Base-by-base conservation (phyloP, 2,329 filamentous ascomycete species). In the Hortaea werneckii region DNA sequence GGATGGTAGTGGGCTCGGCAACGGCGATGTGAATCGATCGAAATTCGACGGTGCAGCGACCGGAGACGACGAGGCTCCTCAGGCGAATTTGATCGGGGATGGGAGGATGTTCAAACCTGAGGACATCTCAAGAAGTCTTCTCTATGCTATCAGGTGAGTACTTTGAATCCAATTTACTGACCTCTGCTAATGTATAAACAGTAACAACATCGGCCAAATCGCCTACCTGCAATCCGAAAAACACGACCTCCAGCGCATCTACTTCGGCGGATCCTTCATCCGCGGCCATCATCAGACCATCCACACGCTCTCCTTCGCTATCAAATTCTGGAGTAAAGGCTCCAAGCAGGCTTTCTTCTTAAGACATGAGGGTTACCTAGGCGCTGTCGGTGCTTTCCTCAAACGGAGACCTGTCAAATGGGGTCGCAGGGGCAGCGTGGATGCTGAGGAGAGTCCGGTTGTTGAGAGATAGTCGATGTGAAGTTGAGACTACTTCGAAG, bases 171-270 rank as follows among this genome's bases (percentile, higher is more conserved):
- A 11, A n/a, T n/a, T 20, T 20, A 20, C 20, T 20, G 20, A 20
- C 2, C 20, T 20, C 2, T 20, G 4, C 20, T 20, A 20, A 20
- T 20, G 20, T 4, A 20, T 20, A 35, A 9, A 29, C 56, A 90
- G 85, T 64, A 96, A 96, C 72, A 96, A 96, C 67, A 95, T 96
- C 53, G 92, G 92, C 11, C 92, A 98, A 70, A 94, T 98, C 57
- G 88, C 92, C 38, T 95, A 92, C 65, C 74, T 98, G n/a, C 92
- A 96, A 63, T 92, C 87, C 5, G 89, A 95, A 64, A 92, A 95
- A 61, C 90, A 98, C 68, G 79, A 83, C 40, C 74, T 96, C 27
- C 84, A 86, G 52, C 82, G 90, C 60, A 96, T 98, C 50, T 98
- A 98, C 71, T 98, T 98, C 66, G 92, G 92, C 20, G 92, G 92